These are phyloP conservation scores for Termitomyces sp. DNA, from an alignment of 768 basidiomycete genomes.

Conservation along the genomic window DNA sequence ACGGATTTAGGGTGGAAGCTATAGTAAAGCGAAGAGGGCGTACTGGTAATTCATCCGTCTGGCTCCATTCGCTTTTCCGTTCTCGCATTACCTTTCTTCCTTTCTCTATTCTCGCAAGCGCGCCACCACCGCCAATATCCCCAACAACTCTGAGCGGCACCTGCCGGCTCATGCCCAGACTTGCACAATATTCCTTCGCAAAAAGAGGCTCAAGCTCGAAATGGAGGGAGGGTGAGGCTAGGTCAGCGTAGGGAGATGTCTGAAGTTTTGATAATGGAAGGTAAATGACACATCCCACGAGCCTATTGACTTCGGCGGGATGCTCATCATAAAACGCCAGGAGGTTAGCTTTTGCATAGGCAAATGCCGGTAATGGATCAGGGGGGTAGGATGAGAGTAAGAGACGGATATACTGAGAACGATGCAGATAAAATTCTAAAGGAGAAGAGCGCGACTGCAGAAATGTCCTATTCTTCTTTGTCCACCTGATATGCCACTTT, in stretches of 20 bases:
- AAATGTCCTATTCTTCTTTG: constrained; percentile 58
- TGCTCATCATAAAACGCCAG: constrained; percentile 63
- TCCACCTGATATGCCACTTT: constrained; percentile 62
- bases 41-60: constrained; percentile 87
- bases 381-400: constrained; percentile 62
- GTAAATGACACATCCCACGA: constrained; percentile 68
- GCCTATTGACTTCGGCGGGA: constrained; percentile 58
- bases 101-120: constrained; percentile 89
- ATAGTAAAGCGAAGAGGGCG: constrained; percentile 9
- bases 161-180: constrained; percentile 84
- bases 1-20: background rate
- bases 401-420: constrained; percentile 84
- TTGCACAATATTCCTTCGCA: constrained; percentile 85
- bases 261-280: constrained; percentile 67
- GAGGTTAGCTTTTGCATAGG: constrained; percentile 71
- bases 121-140: constrained; percentile 91
- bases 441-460: constrained; percentile 69
- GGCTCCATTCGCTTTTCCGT: constrained; percentile 89
- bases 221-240: constrained; percentile 70
- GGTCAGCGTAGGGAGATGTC: constrained; percentile 69
- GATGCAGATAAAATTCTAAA: constrained; percentile 87
- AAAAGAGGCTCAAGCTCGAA: constrained; percentile 80
- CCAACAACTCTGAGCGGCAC: constrained; percentile 86
- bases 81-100: constrained; percentile 92
- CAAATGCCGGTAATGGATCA: constrained; percentile 55